Evolutionary conservation across 2,329 filamentous ascomycete genomes (phyloP), one percentile per base, ranked within the genome.

Genomic region (Pseudovirgaria hyperparasitica): DNA sequence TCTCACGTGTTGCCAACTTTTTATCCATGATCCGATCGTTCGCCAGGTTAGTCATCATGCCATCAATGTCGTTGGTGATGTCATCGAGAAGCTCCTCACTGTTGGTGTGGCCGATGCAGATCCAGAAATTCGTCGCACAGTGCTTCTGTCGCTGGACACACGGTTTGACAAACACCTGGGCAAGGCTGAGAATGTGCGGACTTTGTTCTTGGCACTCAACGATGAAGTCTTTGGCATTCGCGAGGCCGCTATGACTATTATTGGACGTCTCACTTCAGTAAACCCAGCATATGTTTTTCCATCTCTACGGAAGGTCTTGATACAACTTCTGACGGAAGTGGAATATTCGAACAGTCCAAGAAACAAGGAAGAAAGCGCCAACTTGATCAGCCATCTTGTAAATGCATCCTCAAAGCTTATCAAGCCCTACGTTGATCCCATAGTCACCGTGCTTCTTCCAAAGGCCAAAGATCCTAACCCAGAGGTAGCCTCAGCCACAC

Each of bases 221-320:
- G 90, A 99, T 43, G 87, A 96, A 47, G 70, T 85, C 2, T 98
- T 96, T 38, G 67, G 76, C 2, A 93, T 96, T 33, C 71, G 92
- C 42, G 86, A 98, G 57, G 87, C 90, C 16, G 82, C 90, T 6
- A 94, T 99, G 45, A 79, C 82, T 11, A 94, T 98, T 38, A 93
- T 98, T 43, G 92, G 90, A 17, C 82, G 92, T 9, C 63, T 99
- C 30, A 92, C 90, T 1, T 71, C 73, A 27, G 77, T 85, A 38
- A 98, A 98, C 39, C 92, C 90, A 1, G 92, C 92, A 31, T 98
- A 98, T 54, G 86, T 98, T 39, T 92, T 98, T 44, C 90, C 92
- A 2, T 92, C 90, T 0, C 57, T 98, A 20, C 79, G 90, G 36
- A 98, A 98, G 55, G 80, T 92, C 5, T 71, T 98, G 15, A 86